phyloP scores from a whole-genome alignment of 805 yeast genomes.

The Cyberlindnera petersonii region DNA sequence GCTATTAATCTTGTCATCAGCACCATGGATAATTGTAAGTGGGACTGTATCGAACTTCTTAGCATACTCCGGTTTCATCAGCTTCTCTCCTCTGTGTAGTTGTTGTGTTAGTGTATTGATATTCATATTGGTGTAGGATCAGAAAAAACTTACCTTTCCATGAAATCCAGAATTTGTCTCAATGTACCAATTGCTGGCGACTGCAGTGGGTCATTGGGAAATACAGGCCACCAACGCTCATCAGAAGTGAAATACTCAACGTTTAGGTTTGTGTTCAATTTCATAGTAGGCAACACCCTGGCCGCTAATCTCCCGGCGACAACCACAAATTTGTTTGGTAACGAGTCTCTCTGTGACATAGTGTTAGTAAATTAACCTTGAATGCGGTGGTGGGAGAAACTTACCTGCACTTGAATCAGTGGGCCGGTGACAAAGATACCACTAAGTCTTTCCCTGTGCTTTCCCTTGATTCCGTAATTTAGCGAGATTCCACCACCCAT shows the following conservation, averaged over 20 bases:
- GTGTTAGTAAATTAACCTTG: neutral
- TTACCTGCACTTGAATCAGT: conserved; percentile 44
- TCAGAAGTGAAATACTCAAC: conserved; percentile 53
- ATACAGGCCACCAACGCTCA: conserved; percentile 40
- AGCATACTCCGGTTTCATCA: conserved; percentile 38
- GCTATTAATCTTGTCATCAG: conserved; percentile 61
- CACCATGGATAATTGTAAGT: conserved; percentile 58
- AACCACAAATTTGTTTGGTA: conserved; percentile 46
- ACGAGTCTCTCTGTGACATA: conserved; percentile 39
- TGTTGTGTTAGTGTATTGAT: conserved; percentile 4
- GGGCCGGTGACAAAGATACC: conserved; percentile 58
- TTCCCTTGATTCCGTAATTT: conserved; percentile 59
- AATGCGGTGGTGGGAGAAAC: neutral
- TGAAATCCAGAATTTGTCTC: conserved; percentile 54
- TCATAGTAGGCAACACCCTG: conserved; percentile 42
- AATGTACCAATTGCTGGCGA: conserved; percentile 52
- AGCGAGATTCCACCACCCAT: conserved; percentile 79
- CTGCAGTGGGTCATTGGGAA: conserved; percentile 40
- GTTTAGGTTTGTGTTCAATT: conserved; percentile 52
- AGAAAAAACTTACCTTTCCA: conserved; percentile 29
- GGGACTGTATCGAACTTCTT: conserved; percentile 35
- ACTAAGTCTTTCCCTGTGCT: conserved; percentile 40
- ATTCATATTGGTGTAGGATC: neutral
- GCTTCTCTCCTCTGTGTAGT: conserved; percentile 55
- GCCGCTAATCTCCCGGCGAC: conserved; percentile 39